Conservation (phyloP, 805 yeast species). For the Saturnispora kantuleensis region DNA sequence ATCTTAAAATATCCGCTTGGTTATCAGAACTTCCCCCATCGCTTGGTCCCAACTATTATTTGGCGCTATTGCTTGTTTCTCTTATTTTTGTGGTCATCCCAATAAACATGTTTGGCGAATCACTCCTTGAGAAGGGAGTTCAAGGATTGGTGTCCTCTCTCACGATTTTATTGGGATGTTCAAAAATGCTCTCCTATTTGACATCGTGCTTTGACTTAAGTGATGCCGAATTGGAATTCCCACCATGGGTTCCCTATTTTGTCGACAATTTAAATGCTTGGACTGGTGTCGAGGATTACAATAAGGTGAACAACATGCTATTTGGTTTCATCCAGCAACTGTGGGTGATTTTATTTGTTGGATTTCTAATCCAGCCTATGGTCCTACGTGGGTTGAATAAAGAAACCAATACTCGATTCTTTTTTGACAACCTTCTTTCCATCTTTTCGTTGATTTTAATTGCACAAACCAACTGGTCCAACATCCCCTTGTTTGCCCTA, state of each 20-base stretch:
- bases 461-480: slow-evolving; percentile 44
- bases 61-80: slow-evolving; percentile 14
- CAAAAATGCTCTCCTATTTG: slow-evolving; percentile 22
- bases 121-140: not conserved
- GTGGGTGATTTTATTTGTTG: slow-evolving; percentile 14
- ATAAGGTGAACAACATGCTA: slow-evolving; percentile 18
- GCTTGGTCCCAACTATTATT: slow-evolving; percentile 18
- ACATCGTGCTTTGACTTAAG: slow-evolving; percentile 21
- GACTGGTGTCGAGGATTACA: slow-evolving; percentile 23
- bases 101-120: not conserved
- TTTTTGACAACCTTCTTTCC: slow-evolving; percentile 28
- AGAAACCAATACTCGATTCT: slow-evolving; percentile 11
- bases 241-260: slow-evolving; percentile 18
- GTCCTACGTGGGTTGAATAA: not conserved
- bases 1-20: slow-evolving; percentile 37
- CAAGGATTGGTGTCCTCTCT: slow-evolving; percentile 29
- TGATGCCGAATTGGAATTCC: slow-evolving; percentile 10
- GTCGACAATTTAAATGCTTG: slow-evolving; percentile 25
- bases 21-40: slow-evolving; percentile 24
- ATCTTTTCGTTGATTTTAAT: slow-evolving; percentile 35
- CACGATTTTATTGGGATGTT: slow-evolving; percentile 21
- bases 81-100: slow-evolving; percentile 11
- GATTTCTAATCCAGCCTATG: slow-evolving; percentile 15
- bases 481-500: slow-evolving; percentile 40
- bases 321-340: slow-evolving; percentile 18